Evolutionary conservation across 345 rosid genomes (phyloP), one percentile per base, ranked within the genome.

Genomic region (Eucalyptus marginata): DNA sequence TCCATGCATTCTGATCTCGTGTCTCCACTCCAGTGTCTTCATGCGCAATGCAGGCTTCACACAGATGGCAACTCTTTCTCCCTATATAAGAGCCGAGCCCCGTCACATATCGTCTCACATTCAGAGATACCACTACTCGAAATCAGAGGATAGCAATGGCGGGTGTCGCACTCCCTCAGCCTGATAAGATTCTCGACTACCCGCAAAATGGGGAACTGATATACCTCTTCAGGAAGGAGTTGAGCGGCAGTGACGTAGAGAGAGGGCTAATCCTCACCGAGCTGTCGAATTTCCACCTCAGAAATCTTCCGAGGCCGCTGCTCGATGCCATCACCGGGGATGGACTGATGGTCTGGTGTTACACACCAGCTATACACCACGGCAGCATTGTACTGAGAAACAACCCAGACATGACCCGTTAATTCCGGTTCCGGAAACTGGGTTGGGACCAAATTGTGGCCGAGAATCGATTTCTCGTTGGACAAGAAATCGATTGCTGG

Each of bases 121-220:
- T 36, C 8, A 20, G 46, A 10, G 22, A 40, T 33, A 18, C 36
- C 0, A 18, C 0, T 71, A 10, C 81, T 71, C 10, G 25, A 36
- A 24, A 36, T 33, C 25, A 36, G 81, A 20, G 7, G 25, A 71
- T 33, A 0, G 10, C 46, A 2, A 36, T 71, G 46, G 81, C 1
- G 46, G 46, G 25, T 0, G 7, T 71, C 40, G 18, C 81, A 36
- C 13, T 56, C 36, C 36, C 29, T 15, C 71, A 36, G 68, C 88
- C 88, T 7, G 47, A 47, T 47, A 43, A 33, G 51, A 87, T 58
- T 40, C 49, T 7, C 6, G 14, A 59, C 79, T 87, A 15, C 79
- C 51, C 52, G 18, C 33, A 7, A 40, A 87, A 27, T 25, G 88
- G 79, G 22, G 76, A 87, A 40, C 22, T 33, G 24, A 3, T 7